phyloP scores from a whole-genome alignment of 2,329 filamentous ascomycete genomes.

The Fusarium lyarnte region DNA sequence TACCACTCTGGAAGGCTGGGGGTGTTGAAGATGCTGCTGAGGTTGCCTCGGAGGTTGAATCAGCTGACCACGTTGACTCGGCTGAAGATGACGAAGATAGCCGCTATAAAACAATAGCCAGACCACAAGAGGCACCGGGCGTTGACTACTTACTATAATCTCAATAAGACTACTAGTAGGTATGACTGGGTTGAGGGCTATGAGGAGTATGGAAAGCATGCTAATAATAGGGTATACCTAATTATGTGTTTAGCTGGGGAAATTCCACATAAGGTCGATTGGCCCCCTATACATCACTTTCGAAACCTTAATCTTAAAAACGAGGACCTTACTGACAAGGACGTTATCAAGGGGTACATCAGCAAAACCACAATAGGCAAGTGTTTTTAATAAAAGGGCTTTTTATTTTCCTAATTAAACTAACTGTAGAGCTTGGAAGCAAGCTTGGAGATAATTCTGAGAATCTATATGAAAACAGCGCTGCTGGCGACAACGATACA shows the following conservation, averaged over 20 bases:
- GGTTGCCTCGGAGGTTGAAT: no score
- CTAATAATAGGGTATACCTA: not conserved
- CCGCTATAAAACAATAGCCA: no score
- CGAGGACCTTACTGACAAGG: not conserved
- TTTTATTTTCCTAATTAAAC: not conserved
- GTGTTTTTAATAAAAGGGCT: not conserved
- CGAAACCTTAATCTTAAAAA: not conserved
- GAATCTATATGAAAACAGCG: not conserved
- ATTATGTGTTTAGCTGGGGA: not conserved
- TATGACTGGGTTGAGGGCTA: not conserved
- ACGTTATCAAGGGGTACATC: not conserved
- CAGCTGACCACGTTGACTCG: no score
- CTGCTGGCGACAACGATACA: not conserved
- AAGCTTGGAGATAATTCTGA: not conserved
- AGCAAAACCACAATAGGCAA: not conserved
- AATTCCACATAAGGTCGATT: not conserved
- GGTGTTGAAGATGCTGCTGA: no score
- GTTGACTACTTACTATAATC: not conserved
- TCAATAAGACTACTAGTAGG: not conserved
- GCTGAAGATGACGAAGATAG: no score
- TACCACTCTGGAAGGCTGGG: no score
- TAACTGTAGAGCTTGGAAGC: not conserved
- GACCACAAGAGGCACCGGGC: no score
- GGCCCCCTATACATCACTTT: not conserved
- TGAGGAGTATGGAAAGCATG: not conserved